Base-by-base conservation (phyloP, 495 filamentous ascomycete genomes). In the Pyronema omphalodes region DNA sequence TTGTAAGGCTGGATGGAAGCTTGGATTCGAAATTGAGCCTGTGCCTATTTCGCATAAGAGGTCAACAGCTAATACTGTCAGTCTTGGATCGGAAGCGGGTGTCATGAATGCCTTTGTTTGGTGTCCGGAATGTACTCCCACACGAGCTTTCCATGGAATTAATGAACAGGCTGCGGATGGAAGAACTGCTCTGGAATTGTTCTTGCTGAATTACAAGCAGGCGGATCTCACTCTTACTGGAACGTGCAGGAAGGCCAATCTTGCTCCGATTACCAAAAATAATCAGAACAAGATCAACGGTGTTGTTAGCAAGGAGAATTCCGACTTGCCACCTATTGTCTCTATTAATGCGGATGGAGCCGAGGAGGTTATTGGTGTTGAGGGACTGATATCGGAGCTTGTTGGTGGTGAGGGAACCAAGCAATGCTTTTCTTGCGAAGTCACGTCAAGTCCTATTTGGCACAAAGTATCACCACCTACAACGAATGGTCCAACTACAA, bases 21-120 rank as follows among this genome's bases (percentile, higher is more conserved):
- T 96, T 47, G 89, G 88, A 0, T 88, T 99, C 59, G 88, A 96
- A 55, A 74, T 99, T 49, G 82, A 80, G 5, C 88, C 91, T 0
- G 82, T 94, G 50, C 95, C 95, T 67, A 80, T 81, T 39, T 88
- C 86, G 18, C 23, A 29, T 29, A 76, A 87, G 33, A 76, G 79
- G 59, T 88, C 94, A 54, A 78, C 78, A 48, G 76, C 73, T n/a
- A 41, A 41, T 17, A 75, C 85, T 36, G 77, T 83, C 35, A 84
- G 79, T 29, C 74, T 98, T 23, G 81, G 82, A 35, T 77, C 74
- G 8, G 88, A 94, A 60, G 76, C 71, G 29, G 91, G 91, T 9
- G 74, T 72, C 9, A 83, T 86, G 69, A 77, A 77, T 8, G 80
- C 93, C 1, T 82, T 75, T 3, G 73, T 95, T 6, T 96, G 84